Base-by-base conservation (phyloP, 2,329 filamentous ascomycete genomes). In the Falciphora oryzae region DNA sequence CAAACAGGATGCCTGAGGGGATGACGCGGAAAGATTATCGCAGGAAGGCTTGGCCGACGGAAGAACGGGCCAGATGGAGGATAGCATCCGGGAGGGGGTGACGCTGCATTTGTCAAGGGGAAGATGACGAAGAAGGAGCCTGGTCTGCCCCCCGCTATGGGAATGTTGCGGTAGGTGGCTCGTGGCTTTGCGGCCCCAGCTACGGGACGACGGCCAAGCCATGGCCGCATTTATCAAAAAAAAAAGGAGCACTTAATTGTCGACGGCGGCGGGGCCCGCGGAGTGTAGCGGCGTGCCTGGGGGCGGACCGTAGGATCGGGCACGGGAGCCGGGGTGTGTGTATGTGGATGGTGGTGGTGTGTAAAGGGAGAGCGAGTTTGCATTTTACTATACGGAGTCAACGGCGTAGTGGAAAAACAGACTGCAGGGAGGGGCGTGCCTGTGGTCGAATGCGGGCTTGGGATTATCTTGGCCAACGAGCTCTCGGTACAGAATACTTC, bases 1-100 rank as follows among this genome's bases (percentile, higher is more conserved):
- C 18, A 53, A n/a, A 53, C 4, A n/a, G 44, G 44, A n/a, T 53
- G 44, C 44, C 44, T 53, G 44, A 53, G 44, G 14, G 44, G 44
- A 53, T 53, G 44, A 53, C 44, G 44, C 44, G 44, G 44, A 53
- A n/a, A n/a, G 22, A 53, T 53, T n/a, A 53, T 53, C 44, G 44
- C 18, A 22, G 18, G 22, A 53, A 11, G 44, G 14, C 18, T 53
- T 4, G 44, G 18, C 14, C 3, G 44, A 18, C 18, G 44, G 44
- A n/a, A n/a, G 22, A 53, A 18, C 7, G 44, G 44, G 22, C 44
- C 44, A 53, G n/a, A 53, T n/a, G 38, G 44, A 13, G 44, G 44
- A 53, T 10, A n/a, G 6, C 44, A 53, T n/a, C 18, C 44, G 44
- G 18, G 22, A 53, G 44, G 44, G 4, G 35, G 35, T 38, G 44